Conservation (phyloP, 495 filamentous ascomycete genomes). For the Aspergillus carlsbadensis region DNA sequence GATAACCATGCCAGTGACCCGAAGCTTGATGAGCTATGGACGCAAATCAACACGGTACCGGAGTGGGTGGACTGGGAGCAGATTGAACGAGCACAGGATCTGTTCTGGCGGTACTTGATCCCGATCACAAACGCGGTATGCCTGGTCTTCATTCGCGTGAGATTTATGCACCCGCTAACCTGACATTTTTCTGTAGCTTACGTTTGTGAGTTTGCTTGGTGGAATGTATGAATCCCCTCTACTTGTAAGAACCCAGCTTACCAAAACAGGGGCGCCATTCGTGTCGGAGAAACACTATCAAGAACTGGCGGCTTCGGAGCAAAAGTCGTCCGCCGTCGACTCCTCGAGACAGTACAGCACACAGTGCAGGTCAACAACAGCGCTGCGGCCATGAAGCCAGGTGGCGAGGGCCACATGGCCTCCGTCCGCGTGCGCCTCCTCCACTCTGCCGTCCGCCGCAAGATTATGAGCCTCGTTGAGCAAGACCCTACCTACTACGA, state of each 20-base stretch:
- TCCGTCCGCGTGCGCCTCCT: slow-evolving; percentile 71
- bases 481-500: slow-evolving; percentile 62
- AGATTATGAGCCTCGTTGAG: slow-evolving; percentile 58
- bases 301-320: slow-evolving; percentile 77
- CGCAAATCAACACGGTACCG: slow-evolving; percentile 67
- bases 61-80: slow-evolving; percentile 83
- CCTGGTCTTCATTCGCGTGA: slow-evolving; percentile 12
- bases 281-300: slow-evolving; percentile 71
- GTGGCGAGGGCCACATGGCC: slow-evolving; percentile 64
- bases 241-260: background rate
- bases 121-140: slow-evolving; percentile 54
- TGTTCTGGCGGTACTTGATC: slow-evolving; percentile 71
- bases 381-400: slow-evolving; percentile 62
- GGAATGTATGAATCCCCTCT: slow-evolving; percentile 31
- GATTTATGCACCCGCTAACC: background rate
- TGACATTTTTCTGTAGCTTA: slow-evolving; percentile 22
- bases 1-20: slow-evolving; percentile 57
- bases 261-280: slow-evolving; percentile 42
- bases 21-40: slow-evolving; percentile 61
- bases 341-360: slow-evolving; percentile 77
- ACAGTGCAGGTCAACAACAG: slow-evolving; percentile 65
- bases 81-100: slow-evolving; percentile 58
- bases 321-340: slow-evolving; percentile 62
- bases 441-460: slow-evolving; percentile 66
- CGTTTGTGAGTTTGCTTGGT: slow-evolving; percentile 41